Base-by-base conservation (phyloP, 2,329 filamentous ascomycete genomes). In the Calonectria leucothoes region DNA sequence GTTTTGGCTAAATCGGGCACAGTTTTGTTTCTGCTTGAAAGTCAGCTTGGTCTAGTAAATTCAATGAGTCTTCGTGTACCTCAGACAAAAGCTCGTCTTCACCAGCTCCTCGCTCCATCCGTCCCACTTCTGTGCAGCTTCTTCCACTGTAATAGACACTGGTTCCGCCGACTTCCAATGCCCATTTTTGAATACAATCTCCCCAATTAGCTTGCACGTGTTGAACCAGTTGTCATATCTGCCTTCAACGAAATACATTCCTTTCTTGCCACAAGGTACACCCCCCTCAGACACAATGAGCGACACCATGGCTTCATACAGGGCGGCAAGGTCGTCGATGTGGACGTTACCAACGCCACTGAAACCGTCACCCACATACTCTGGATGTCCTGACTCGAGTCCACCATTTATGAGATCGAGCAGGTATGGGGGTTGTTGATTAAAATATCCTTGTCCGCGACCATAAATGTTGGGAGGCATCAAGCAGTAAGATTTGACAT, bases 231-330 rank as follows among this genome's bases (percentile, higher is more conserved):
- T 37, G 17, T 72, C 66, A 25, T 74, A 70, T 12, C 66, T 63
- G 7, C 65, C 71, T 42, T 75, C 74, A 3, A 52, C 48, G 33
- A 75, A 75, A 17, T 70, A 45, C 1, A 75, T 20, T 2, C 71
- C 69, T 3, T 75, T n/a, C 3, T 6, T 51, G 8, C 59, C 52
- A 10, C 45, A 64, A 3, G 71, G 69, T 1, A 74, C 55, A 2
- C 3, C 1, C 20, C 33, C 33, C 2, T 45, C 66, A 2, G 12
- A 55, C 1, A 75, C 29, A 1, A 74, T 64, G 7, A 48, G n/a
- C 2, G 37, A 8, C 10, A 72, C 10, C 37, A 75, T 64, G 12
- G 49, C 31, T 42, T 71, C 72, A 23, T 72, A 75, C 8, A 75
- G n/a, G 7, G 49, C 72, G 2, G 74, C 71, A 6, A 75, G 61